Conservation (phyloP, 805 yeast species). For the Saturnispora besseyi region DNA sequence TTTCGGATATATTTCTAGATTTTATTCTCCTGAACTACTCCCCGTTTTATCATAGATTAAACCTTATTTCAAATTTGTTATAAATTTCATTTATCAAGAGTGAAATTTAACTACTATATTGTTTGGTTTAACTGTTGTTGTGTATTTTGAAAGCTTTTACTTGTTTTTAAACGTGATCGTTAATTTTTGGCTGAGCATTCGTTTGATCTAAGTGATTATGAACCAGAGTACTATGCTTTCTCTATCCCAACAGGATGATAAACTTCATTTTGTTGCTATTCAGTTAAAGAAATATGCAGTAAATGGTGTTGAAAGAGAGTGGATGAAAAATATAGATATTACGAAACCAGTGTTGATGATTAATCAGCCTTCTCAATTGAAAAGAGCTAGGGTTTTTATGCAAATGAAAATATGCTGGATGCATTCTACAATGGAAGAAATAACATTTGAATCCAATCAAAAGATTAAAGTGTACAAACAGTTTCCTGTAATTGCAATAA, state of each 20-base stretch:
- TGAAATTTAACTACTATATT: too few species aligned
- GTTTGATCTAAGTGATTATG: not conserved
- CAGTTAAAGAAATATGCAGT: not conserved
- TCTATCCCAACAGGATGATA: not conserved
- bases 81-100: too few species aligned
- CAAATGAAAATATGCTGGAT: not conserved
- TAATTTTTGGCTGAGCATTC: not conserved
- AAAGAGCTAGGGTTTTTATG: not conserved
- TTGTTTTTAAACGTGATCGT: not conserved
- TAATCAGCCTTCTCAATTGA: not conserved
- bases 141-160: not conserved
- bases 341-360: not conserved
- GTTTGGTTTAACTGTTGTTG: not conserved
- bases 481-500: constrained; percentile 5
- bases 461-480: constrained; percentile 7
- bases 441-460: constrained; percentile 1
- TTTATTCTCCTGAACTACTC: not conserved
- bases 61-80: too few species aligned
- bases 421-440: not conserved
- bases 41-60: not conserved
- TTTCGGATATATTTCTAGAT: not conserved
- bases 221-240: not conserved
- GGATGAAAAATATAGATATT: not conserved
- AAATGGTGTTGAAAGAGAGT: not conserved
- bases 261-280: not conserved